Base-by-base conservation (phyloP, 257 asterid genomes). In the Ehretia macrophylla region DNA sequence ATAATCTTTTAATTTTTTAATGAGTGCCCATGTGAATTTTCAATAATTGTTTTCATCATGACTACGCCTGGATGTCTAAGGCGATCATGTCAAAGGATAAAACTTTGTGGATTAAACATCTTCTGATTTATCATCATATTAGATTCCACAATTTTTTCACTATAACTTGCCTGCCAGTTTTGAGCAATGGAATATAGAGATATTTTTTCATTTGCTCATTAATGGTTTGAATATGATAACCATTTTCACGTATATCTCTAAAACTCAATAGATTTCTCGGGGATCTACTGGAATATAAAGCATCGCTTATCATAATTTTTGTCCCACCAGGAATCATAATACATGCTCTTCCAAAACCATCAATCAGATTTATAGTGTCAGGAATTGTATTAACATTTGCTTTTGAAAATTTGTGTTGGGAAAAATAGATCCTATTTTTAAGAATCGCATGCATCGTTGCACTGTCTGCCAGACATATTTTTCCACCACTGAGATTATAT, bases 51-150 rank as follows among this genome's bases (percentile, higher is more conserved):
- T 12, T 17, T 4, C 59, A 55, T 23, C 18, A 23, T 55, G 27
- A 17, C 16, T 14, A 17, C 6, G 18, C 40, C 59, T 8, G 18
- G 46, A 55, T 55, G 59, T 20, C 44, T 22, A 11, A 55, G n/a
- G 12, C 59, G 45, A 55, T 55, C 59, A 55, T 55, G 45, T 45
- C 59, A 55, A 55, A 45, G 5, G 1, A 1, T 45, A 45, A 11
- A 45, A n/a, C 8, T 45, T 14, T 45, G n/a, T 27, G 35, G 3
- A 27, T 27, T 6, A 6, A 27, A 1, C 6, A 27, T 27, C 8
- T 14, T 45, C 50, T 14, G 14, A 11, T 51, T 51, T 51, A 51
- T 10, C 17, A 20, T 13, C 2, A 20, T 11, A 20, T 51, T 11
- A 1, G n/a, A 18, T 12, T 51, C 32, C n/a, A 51, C 17, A 14